A percentile compares a stretch with the other conserved stretches of the same genome.
phyloP scores from a whole-genome alignment of 2,329 filamentous ascomycete species.

The Arthrobotrys sphaeroides region DNA sequence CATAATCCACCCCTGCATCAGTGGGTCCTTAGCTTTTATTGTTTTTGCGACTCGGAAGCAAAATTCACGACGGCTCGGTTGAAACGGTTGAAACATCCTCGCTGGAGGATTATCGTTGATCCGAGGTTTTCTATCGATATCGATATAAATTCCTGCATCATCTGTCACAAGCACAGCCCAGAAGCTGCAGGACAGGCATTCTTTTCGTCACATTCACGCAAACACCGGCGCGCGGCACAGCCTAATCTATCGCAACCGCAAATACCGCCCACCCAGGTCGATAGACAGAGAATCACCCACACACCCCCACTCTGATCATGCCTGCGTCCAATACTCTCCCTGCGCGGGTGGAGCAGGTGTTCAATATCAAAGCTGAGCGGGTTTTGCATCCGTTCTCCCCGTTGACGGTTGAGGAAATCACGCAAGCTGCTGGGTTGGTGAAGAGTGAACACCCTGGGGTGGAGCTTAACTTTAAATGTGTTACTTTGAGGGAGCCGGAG shows the following conservation, averaged over 20 bases:
- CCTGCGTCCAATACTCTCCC: constrained; percentile 46
- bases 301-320: constrained; percentile 19
- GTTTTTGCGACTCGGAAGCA: too few relatives aligned
- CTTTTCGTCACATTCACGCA: constrained; percentile 5
- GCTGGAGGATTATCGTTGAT: constrained; percentile 33
- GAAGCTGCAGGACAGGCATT: constrained; percentile 10
- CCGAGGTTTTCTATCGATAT: constrained; percentile 4
- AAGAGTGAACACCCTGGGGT: constrained; percentile 67
- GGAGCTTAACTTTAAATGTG: constrained; percentile 70
- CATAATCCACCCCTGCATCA: too few relatives aligned
- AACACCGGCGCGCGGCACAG: constrained; percentile 6
- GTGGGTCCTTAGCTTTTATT: not conserved
- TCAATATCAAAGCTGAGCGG: constrained; percentile 48
- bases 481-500: constrained; percentile 70
- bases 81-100: not conserved
- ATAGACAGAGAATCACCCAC: not conserved
- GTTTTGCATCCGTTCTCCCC: constrained; percentile 69
- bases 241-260: not conserved
- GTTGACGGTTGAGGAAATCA: constrained; percentile 69
- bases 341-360: constrained; percentile 43
- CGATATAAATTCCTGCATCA: constrained; percentile 1
- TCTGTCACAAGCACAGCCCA: constrained; percentile 1
- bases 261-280: not conserved
- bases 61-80: too few relatives aligned
- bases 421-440: constrained; percentile 65